A percentile compares a stretch with the other conserved stretches of the same genome.
Evolutionary conservation across 768 basidiomycete species (phyloP).

Genomic region (Suillus occidentalis): DNA sequence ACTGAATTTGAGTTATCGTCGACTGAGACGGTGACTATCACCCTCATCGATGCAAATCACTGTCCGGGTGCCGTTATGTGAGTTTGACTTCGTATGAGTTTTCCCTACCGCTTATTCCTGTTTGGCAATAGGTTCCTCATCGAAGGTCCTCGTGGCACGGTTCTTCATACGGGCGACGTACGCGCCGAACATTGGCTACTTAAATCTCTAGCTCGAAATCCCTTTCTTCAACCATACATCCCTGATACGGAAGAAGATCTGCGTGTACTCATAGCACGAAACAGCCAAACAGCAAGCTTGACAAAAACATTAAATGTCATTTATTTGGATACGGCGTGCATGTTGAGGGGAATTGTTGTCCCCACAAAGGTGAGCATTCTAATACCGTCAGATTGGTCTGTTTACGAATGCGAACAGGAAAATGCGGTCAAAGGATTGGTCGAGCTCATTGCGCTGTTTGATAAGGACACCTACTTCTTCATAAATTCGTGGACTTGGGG

Average conservation of each 20-base stretch:
- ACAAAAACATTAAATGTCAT: conserved; percentile 68
- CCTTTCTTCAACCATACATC: conserved; percentile 72
- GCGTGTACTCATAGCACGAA: conserved; percentile 25
- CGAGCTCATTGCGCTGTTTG: conserved; percentile 67
- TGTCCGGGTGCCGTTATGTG: conserved; percentile 95
- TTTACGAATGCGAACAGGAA: conserved; percentile 42
- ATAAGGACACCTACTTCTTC: conserved; percentile 72
- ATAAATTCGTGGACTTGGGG: conserved; percentile 97
- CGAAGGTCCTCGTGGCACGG: conserved; percentile 62
- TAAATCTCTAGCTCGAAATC: conserved; percentile 64
- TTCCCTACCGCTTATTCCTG: not conserved
- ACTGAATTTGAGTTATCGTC: conserved; percentile 57
- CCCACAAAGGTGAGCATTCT: conserved; percentile 56
- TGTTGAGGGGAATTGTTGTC: conserved; percentile 50
- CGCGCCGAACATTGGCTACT: conserved; percentile 85
- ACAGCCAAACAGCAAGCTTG: conserved; percentile 26
- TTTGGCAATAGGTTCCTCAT: conserved; percentile 72
- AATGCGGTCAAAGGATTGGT: conserved; percentile 67
- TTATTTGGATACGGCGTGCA: conserved; percentile 78
- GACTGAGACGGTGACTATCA: conserved; percentile 64
- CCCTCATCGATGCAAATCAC: conserved; percentile 89
- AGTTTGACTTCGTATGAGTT: conserved; percentile 19
- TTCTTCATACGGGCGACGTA: conserved; percentile 94
- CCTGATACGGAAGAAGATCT: conserved; percentile 30
- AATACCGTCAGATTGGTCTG: conserved; percentile 1